A percentile compares a stretch with the other conserved stretches of the same genome.
These are phyloP conservation scores for Ceratobasidium sp. DNA, from an alignment of 1,284 basidiomycete genomes.

Conservation along the genomic window DNA sequence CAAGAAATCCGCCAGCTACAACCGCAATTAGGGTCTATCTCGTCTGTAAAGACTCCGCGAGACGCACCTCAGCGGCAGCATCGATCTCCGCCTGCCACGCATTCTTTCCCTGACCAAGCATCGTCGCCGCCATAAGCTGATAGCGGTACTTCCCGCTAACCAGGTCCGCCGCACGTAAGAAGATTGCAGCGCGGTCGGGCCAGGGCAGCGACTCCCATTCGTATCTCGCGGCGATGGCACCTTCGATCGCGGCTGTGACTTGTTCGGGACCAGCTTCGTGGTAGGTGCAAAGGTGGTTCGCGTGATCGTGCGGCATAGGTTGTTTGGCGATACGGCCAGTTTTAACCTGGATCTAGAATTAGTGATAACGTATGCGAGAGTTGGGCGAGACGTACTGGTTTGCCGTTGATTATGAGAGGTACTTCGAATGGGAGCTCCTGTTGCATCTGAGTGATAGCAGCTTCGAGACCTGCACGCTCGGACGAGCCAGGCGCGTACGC, in stretches of 20 bases:
- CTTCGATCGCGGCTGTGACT: constrained; percentile 86
- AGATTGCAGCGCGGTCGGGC: constrained; percentile 97
- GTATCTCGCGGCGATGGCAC: constrained; percentile 86
- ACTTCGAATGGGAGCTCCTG: constrained; percentile 89
- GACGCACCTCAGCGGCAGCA: constrained; percentile 91
- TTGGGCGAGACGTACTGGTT: constrained; percentile 69
- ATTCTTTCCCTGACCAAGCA: constrained; percentile 99
- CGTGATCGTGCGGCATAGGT: constrained; percentile 86
- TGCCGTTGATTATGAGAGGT: constrained; percentile 92
- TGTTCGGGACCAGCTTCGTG: constrained; percentile 88
- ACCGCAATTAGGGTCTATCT: constrained; percentile 9
- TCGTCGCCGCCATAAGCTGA: constrained; percentile 95
- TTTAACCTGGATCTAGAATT: constrained; percentile 71
- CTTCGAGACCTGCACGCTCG: constrained; percentile 83
- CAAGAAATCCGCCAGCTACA: constrained; percentile 91
- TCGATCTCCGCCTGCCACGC: constrained; percentile 99
- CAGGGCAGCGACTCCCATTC: constrained; percentile 96
- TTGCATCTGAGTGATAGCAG: constrained; percentile 85
- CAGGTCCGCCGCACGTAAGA: constrained; percentile 96
- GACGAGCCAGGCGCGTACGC: constrained; percentile 84
- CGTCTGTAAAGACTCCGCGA: neutral
- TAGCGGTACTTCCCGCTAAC: constrained; percentile 95
- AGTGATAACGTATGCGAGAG: neutral
- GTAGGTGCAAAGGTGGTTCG: constrained; percentile 85
- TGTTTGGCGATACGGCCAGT: constrained; percentile 87